Evolutionary conservation across 345 rosid genomes (phyloP).

Genomic region (Eucalyptus urophylla): DNA sequence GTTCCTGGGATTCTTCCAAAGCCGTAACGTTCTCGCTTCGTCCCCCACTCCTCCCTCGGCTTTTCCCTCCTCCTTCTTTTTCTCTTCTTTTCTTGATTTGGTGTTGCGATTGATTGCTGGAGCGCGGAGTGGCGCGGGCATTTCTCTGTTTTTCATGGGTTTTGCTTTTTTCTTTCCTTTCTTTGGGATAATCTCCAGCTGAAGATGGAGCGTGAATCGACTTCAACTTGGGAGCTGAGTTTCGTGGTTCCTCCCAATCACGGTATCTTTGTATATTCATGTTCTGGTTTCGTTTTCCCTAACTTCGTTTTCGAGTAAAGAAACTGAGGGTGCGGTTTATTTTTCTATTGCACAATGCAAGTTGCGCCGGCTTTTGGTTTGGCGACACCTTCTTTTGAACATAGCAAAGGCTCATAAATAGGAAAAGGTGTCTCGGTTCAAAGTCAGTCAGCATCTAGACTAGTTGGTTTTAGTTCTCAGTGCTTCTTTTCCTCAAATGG

Average conservation of each 20-base stretch:
- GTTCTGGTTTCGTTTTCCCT: background rate
- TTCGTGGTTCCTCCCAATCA: conserved; percentile 98
- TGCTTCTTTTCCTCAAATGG: background rate
- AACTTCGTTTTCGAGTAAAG: background rate
- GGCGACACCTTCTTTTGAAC: background rate
- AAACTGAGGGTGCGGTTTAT: background rate
- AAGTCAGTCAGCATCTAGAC: background rate
- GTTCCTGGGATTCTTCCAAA: conserved; percentile 93
- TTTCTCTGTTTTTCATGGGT: background rate
- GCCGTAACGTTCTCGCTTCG: conserved; percentile 28
- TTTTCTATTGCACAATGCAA: background rate
- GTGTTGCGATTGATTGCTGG: background rate
- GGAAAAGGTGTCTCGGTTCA: background rate
- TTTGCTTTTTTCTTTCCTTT: background rate
- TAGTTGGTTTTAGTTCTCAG: background rate
- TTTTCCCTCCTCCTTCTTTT: background rate
- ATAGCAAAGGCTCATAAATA: background rate
- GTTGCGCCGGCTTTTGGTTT: background rate
- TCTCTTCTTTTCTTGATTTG: background rate
- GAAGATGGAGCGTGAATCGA: conserved; percentile 82
- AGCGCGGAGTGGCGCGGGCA: background rate
- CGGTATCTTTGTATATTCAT: conserved; percentile 17
- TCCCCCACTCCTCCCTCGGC: background rate
- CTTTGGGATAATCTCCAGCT: conserved; percentile 23
- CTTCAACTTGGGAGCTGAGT: conserved; percentile 83